Evolutionary conservation across 1,139 yeast genomes (phyloP).

Genomic region (Sugiyamaella novakii): DNA sequence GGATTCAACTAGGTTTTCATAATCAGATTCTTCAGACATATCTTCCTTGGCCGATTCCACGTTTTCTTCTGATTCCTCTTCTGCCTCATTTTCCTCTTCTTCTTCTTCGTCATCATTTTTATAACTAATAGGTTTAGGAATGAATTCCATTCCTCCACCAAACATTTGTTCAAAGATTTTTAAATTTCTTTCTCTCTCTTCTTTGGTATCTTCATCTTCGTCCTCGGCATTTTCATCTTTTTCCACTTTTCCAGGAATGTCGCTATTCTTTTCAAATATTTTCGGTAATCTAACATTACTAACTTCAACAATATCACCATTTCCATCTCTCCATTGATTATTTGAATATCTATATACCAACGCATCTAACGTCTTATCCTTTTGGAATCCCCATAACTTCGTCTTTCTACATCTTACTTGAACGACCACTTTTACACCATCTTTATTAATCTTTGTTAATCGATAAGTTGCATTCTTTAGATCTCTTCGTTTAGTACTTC

Average conservation of each 20-base stretch:
- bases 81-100: slow-evolving; percentile 40
- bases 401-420: slow-evolving; percentile 61
- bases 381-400: slow-evolving; percentile 88
- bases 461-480: slow-evolving; percentile 64
- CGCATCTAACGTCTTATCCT: slow-evolving; percentile 60
- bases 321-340: slow-evolving; percentile 83
- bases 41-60: slow-evolving; percentile 25
- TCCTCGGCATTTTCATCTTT: slow-evolving; percentile 29
- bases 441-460: slow-evolving; percentile 56
- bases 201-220: slow-evolving; percentile 30
- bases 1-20: slow-evolving; percentile 4
- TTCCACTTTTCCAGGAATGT: slow-evolving; percentile 40
- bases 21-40: not conserved
- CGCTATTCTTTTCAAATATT: slow-evolving; percentile 24
- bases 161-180: slow-evolving; percentile 33
- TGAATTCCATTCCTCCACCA: slow-evolving; percentile 46
- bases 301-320: slow-evolving; percentile 71
- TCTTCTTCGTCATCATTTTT: slow-evolving; percentile 22
- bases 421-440: slow-evolving; percentile 49
- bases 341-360: slow-evolving; percentile 62
- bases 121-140: slow-evolving; percentile 50
- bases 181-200: slow-evolving; percentile 32
- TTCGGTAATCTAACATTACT: slow-evolving; percentile 30
- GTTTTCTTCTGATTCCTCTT: slow-evolving; percentile 26
- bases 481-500: slow-evolving; percentile 57